Base-by-base conservation (phyloP, 768 basidiomycete species). In the Russula dissimulans region DNA sequence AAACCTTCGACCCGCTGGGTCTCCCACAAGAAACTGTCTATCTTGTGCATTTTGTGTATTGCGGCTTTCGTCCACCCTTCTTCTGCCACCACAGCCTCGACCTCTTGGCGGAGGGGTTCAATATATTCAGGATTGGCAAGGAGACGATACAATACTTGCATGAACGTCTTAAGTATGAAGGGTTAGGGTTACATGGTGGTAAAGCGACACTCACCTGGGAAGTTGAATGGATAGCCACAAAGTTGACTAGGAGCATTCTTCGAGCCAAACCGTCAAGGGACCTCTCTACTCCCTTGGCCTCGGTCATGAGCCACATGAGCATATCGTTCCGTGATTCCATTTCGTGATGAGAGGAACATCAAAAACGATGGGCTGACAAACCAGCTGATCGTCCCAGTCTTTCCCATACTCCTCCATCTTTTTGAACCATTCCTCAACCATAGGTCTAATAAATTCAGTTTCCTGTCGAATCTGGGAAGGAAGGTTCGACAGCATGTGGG, bases 271-370 rank as follows among this genome's bases (percentile, higher is more conserved):
- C 69, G 39, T 71, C 64, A 42, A 69, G 63, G 64, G 66, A 62
- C 65, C 65, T 63, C 65, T 76, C 64, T 60, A 65, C 39, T 65
- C 70, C 61, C 67, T 66, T 42, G 49, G 68, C 68, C 10, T 69
- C 69, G 15, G 71, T 71, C 65, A 79, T 69, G 26, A 78, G 66
- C 77, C 76, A 78, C 39, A 69, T 70, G 12, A 79, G 69, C 66
- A 76, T 54, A 59, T 78, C 77, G 50, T 73, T 72, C 75, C 75
- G 47, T 15, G 39, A 3, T 54, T n/a, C 45, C 31, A 41, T 38
- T 64, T 12, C 5, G 66, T n/a, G 34, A 39, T 34, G 42, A 43
- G 10, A 36, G 4, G 3, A 32, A 6, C 0, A 26, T 26, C n/a
- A 17, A 7, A 9, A 14, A 29, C 18, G n/a, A 43, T 8, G 26